Base-by-base conservation (phyloP, 2,329 filamentous ascomycete genomes). In the Ceratocystis colombiana region DNA sequence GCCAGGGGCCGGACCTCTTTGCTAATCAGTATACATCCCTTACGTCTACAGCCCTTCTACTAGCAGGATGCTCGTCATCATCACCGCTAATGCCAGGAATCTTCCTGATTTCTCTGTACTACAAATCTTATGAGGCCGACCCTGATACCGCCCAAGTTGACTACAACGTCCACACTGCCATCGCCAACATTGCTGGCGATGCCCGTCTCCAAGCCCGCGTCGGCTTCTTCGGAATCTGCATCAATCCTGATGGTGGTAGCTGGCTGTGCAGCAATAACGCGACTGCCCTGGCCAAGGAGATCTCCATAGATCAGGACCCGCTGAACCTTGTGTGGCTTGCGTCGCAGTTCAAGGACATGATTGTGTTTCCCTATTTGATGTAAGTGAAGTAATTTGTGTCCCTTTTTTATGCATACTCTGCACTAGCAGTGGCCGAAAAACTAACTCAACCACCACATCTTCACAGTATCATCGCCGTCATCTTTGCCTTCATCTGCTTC, bases 251-350 rank as follows among this genome's bases (percentile, higher is more conserved):
- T 74, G 89, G 88, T 68, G 93, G 93, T 70, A 86, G 87, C 25
- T 99, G 90, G 84, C 84, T 97, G 68, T 99, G 94, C 82, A 94
- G 89, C 75, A 95, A 96, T 81, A 99, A 99, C 76, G 94, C 94
- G 22, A 96, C 93, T 2, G 87, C 91, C 2, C 82, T 99, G 61
- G 93, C 94, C 46, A 88, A 94, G 75, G 88, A 96, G 77, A 84
- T 97, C 55, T 87, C 84, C 22, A 85, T 96, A 53, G 91, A 96
- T 73, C 89, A 96, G 76, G 94, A 99, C 77, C 94, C 94, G 48
- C 80, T 99, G 73, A 99, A 99, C 76, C 79, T 99, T 72, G 92
- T 99, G 72, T 99, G 93, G 94, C 84, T 99, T 66, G 93, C 94
- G 28, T 87, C 88, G 71, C 96, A 96, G 70, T 99, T 99, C 79